phyloP scores from a whole-genome alignment of 148 eudicot species.

The Camellia granthamiana region DNA sequence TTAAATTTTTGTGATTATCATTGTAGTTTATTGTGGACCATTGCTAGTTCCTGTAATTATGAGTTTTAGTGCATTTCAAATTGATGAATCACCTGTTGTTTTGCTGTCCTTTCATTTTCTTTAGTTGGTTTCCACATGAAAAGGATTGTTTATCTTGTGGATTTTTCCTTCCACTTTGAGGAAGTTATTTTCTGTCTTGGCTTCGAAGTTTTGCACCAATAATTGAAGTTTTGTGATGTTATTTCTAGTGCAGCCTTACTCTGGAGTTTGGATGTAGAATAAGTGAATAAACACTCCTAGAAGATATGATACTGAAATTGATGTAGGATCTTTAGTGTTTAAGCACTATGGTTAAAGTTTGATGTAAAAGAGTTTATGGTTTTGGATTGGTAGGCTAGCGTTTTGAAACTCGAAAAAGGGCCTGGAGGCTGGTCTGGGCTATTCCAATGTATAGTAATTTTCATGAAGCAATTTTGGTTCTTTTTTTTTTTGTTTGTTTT shows the following conservation, averaged over 20 bases:
- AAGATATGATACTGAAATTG: not conserved
- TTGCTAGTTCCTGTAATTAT: not conserved
- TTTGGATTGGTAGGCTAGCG: not conserved
- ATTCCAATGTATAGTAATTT: not conserved
- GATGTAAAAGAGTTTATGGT: not conserved
- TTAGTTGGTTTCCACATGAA: not conserved
- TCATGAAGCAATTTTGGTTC: not conserved
- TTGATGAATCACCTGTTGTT: not conserved
- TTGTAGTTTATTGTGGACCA: not conserved
- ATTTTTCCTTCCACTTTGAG: not conserved
- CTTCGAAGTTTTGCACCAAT: not conserved
- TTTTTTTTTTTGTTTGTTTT: not conserved
- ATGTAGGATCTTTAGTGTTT: not conserved
- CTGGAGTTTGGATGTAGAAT: not conserved
- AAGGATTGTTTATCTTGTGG: not conserved
- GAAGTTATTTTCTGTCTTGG: not conserved
- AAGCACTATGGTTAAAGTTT: not conserved
- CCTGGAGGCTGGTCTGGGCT: not conserved
- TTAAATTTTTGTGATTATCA: not conserved
- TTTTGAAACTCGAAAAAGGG: not conserved
- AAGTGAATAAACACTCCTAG: not conserved
- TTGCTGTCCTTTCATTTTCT: not conserved
- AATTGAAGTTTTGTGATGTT: not conserved
- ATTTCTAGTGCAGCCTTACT: not conserved
- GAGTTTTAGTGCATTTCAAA: not conserved